Base-by-base conservation (phyloP, 2,329 filamentous ascomycete species). In the Dothistroma pini region DNA sequence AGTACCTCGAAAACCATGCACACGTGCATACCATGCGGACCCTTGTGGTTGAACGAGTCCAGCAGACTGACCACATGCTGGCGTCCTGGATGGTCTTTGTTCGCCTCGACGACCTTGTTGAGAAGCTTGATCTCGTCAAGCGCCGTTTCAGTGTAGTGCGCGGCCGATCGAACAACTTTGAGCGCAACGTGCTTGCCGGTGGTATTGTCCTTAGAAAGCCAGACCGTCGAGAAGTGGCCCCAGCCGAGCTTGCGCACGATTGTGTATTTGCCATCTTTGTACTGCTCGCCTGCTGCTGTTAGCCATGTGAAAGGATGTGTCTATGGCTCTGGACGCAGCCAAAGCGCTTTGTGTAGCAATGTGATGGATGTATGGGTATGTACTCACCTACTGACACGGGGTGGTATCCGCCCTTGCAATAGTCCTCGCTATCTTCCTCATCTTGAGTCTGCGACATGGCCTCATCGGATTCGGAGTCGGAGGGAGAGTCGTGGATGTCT, bases 1-100 rank as follows among this genome's bases (percentile, higher is more conserved):
- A 99, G 79, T 3, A 99, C 95, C 76, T 99, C 95, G 71, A 99
- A 99, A 8, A 99, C 95, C 93, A 99, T 97, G 81, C 95, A 99
- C 61, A 97, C 92, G 74, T 99, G 95, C 56, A 91, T 89, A 53
- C 95, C 95, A 72, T 99, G 96, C 49, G 93, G 93, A 10, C 95
- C 95, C 76, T 96, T 96, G 80, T 97, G 95, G 75, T 97, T 93
- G 76, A 99, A 99, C 0, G 91, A 96, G 77, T 97, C 93, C 69
- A 97, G 84, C 44, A 99, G 83, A 76, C 92, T 96, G 75, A 99
- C 95, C 66, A 97, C 95, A 72, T 97, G 93, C 76, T 90, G 90
- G 68, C 93, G 89, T 72, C 95, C 95, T 25, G 95, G 93, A 75
- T 99, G 95, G 70, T 93, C 86, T 47, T 93, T 93, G 71, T 97